Evolutionary conservation across 2,329 filamentous ascomycete genomes (phyloP), one percentile per base, ranked within the genome.

Genomic region (Neofusicoccum ribis): DNA sequence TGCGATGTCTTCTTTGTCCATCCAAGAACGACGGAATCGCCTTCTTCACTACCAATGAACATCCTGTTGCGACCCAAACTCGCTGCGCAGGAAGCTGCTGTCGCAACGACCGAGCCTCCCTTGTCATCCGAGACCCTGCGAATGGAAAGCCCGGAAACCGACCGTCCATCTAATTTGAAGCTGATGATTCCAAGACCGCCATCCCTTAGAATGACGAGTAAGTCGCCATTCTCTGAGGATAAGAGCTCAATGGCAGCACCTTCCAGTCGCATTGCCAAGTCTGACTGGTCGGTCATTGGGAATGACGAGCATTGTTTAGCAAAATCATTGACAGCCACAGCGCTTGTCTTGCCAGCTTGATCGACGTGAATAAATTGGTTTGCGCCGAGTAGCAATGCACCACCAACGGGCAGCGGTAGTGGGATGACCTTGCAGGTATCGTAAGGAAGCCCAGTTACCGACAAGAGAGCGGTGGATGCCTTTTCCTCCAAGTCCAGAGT

Each of bases 281-380:
- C 87, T 0, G 92, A 91, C 77, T 97, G 94, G 75, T 99, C 95
- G 5, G 87, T 85, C 75, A 99, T 88, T 59, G 89, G 87, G 72
- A 97, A 98, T 0, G 90, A 86, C 2, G 94, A 97, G 68, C 88
- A 87, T 67, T 91, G 87, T 75, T 89, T 92, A 4, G 93, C 90
- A 79, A 97, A 96, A 39, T 92, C 86, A 73, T 99, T 99, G 68
- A 99, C 91, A 3, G 91, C 94, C 66, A 98, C 90, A 2, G 93
- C 94, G 72, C 92, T 97, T 12, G 93, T 87, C 77, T 96, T 97
- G 36, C 95, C 95, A 11, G 92, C 92, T 82, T 99, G 95, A 73
- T 98, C 94, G 69, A 99, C 88, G 76, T 99, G 95, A 67, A 99
- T 91, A 67, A 99, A 79, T 74, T 97, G 93, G 74, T 99, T 98